These are phyloP conservation scores for Hypholoma fasciculare DNA, from an alignment of 768 basidiomycete species.

Conservation along the genomic window DNA sequence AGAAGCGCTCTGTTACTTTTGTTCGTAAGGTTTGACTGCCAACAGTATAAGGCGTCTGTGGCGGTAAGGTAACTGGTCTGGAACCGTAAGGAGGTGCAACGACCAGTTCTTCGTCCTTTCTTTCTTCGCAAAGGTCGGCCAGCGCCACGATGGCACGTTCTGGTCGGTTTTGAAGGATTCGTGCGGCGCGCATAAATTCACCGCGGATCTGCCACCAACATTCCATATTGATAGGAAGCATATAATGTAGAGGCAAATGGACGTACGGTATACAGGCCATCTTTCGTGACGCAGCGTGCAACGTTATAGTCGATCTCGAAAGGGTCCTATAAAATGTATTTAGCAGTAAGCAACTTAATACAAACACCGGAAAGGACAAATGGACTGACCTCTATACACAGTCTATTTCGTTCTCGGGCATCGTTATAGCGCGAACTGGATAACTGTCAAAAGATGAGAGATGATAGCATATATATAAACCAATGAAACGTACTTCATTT, in stretches of 20 bases:
- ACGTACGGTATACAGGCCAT: conserved; percentile 90
- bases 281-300: conserved; percentile 92
- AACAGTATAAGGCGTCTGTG: conserved; percentile 71
- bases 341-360: neutral
- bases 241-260: neutral
- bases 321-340: conserved; percentile 68
- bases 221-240: conserved; percentile 5
- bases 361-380: neutral
- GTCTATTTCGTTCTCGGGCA: conserved; percentile 84
- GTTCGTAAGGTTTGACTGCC: conserved; percentile 61
- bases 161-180: conserved; percentile 78
- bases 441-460: conserved; percentile 32
- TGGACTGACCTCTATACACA: conserved; percentile 86
- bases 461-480: neutral
- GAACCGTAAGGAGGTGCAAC: conserved; percentile 46
- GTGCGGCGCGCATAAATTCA: conserved; percentile 95
- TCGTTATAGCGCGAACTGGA: conserved; percentile 61
- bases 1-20: conserved; percentile 48
- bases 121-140: conserved; percentile 90
- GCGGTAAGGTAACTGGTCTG: conserved; percentile 48
- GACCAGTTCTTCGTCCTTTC: conserved; percentile 65
- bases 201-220: conserved; percentile 76
- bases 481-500: conserved; percentile 60
- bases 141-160: conserved; percentile 81
- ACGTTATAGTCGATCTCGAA: conserved; percentile 98